A percentile compares a stretch with the other conserved stretches of the same genome.
Evolutionary conservation across 2,329 filamentous ascomycete species (phyloP).

Genomic region (Neofusicoccum laricinum): DNA sequence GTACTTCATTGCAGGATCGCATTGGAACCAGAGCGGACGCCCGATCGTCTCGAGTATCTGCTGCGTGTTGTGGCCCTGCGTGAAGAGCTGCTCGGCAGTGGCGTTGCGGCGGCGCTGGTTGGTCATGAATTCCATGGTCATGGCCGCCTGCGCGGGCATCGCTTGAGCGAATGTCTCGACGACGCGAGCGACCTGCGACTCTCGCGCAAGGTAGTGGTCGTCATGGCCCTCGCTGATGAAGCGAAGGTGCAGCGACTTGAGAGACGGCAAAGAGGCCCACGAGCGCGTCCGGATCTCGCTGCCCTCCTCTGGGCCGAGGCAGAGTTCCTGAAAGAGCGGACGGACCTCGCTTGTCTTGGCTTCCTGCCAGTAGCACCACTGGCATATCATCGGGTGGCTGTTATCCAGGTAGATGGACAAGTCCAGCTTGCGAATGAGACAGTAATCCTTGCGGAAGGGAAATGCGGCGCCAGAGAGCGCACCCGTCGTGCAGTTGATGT

Average conservation of each 20-base stretch:
- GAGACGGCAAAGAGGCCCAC: background rate
- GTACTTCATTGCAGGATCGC: background rate
- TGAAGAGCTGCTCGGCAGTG: background rate
- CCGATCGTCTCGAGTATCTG: background rate
- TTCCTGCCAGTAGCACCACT: background rate
- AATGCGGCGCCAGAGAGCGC: background rate
- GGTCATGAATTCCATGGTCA: background rate
- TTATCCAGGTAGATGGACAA: background rate
- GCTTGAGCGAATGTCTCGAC: background rate
- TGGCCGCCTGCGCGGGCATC: background rate
- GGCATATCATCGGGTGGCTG: background rate
- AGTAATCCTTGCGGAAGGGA: background rate
- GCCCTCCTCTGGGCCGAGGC: background rate
- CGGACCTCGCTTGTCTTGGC: background rate
- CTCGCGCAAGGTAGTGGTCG: background rate
- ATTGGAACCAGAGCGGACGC: background rate
- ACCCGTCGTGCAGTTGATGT: background rate
- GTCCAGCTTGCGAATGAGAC: background rate
- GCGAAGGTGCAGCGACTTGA: background rate
- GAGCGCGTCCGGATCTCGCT: background rate
- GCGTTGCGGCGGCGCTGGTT: background rate
- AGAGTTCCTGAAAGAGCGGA: background rate
- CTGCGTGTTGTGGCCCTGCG: background rate
- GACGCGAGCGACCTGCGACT: background rate
- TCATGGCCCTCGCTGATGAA: background rate